Evolutionary conservation across 2,329 filamentous ascomycete species (phyloP).

Genomic region (Blumeriella jaapii): DNA sequence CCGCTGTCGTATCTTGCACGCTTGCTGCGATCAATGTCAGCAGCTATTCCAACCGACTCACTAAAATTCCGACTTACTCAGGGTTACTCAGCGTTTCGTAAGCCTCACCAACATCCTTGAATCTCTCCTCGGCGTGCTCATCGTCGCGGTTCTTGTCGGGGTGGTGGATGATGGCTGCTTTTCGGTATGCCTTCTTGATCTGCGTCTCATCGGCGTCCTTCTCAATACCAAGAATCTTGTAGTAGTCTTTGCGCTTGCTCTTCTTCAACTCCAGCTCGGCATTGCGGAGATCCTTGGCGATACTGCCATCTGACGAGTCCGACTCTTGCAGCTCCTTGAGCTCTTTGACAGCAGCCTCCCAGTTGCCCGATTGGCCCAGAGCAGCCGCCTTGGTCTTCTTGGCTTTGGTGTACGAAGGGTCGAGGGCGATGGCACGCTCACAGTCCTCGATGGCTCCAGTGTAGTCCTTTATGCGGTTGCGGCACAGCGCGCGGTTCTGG

Average conservation of each 20-base stretch:
- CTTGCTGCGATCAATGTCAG: constrained; percentile 49
- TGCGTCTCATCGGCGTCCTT: constrained; percentile 76
- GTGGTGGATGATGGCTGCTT: constrained; percentile 86
- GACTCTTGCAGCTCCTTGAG: constrained; percentile 77
- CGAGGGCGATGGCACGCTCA: constrained; percentile 69
- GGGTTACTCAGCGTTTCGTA: constrained; percentile 92
- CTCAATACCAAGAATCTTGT: constrained; percentile 84
- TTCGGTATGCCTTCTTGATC: constrained; percentile 96
- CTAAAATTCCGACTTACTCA: constrained; percentile 49
- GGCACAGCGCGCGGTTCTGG: constrained; percentile 83
- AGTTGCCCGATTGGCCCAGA: constrained; percentile 70
- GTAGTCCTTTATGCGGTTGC: constrained; percentile 74
- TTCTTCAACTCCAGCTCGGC: constrained; percentile 97
- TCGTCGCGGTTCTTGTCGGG: constrained; percentile 96
- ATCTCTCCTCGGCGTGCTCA: constrained; percentile 71
- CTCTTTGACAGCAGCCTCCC: constrained; percentile 84
- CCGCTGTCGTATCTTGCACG: constrained; percentile 84
- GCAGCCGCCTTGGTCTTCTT: constrained; percentile 91
- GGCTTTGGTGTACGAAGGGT: constrained; percentile 79
- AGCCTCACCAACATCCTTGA: constrained; percentile 96
- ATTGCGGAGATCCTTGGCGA: constrained; percentile 74
- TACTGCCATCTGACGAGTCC: constrained; percentile 68
- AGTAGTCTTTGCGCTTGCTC: constrained; percentile 94
- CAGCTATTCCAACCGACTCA: background rate
- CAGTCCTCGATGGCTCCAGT: constrained; percentile 75